These are phyloP conservation scores for Solanum sejunctum DNA, from an alignment of 257 asterid species.

Conservation along the genomic window DNA sequence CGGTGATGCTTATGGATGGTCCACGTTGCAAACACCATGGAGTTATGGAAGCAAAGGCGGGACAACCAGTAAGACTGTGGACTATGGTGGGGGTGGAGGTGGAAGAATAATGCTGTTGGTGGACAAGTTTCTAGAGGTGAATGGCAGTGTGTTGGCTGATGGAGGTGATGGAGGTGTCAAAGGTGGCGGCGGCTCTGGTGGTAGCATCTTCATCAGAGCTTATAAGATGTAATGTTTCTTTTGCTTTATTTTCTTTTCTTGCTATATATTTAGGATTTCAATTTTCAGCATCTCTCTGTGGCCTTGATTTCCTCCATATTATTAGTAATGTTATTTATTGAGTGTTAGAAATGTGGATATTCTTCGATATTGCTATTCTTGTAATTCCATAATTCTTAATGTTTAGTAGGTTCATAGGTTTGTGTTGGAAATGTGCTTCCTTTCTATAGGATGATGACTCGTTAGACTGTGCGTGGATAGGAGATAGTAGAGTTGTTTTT, in stretches of 20 bases:
- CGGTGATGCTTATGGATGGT: slow-evolving; percentile 92
- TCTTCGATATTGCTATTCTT: background rate
- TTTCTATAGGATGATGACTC: background rate
- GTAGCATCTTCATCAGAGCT: slow-evolving; percentile 78
- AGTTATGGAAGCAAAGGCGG: slow-evolving; percentile 95
- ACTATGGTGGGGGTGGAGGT: slow-evolving; percentile 99
- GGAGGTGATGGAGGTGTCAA: slow-evolving; percentile 83
- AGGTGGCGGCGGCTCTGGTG: slow-evolving; percentile 99
- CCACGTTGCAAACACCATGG: slow-evolving; percentile 55
- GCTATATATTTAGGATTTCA: background rate
- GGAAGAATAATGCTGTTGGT: slow-evolving; percentile 59
- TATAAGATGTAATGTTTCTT: slow-evolving; percentile 51
- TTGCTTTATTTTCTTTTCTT: slow-evolving; percentile 1
- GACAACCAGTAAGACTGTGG: slow-evolving; percentile 59
- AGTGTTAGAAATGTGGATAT: background rate
- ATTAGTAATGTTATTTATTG: background rate
- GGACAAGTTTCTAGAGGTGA: slow-evolving; percentile 51
- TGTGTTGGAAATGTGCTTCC: background rate
- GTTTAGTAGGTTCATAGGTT: background rate
- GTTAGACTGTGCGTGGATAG: background rate
- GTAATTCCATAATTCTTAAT: background rate
- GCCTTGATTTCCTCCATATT: background rate
- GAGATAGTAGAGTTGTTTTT: background rate
- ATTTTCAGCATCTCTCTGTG: background rate
- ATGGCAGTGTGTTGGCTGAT: slow-evolving; percentile 75